Evolutionary conservation across 1,139 yeast genomes (phyloP), one percentile per base, ranked within the genome.

Genomic region (Candida frijolesensis): DNA sequence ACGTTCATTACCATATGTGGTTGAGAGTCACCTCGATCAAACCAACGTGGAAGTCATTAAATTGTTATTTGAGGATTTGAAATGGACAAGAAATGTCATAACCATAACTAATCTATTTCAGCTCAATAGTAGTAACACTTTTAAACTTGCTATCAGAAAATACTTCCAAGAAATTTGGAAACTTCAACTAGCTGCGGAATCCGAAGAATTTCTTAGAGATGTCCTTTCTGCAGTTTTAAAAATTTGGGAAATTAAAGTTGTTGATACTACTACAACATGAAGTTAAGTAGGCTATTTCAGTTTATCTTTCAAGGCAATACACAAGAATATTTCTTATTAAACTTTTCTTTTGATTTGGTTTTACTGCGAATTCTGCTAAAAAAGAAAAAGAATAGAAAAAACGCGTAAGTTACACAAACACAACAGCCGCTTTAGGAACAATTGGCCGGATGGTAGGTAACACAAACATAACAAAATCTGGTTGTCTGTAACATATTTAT

Each of bases 161-260:
- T 50, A 50, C 39, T 47, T 50, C 14, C 45, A 45, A 37, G 48
- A 44, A 16, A 37, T 50, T 8, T 50, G 52, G 52, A 38, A 35
- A 12, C 45, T 44, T 29, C 44, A 47, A 39, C 18, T 50, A 12
- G 25, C 44, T 18, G 38, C 30, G n/a, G 40, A 10, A 12, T 43
- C 47, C 29, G 50, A 49, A 12, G 18, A 33, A 12, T 50, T 50
- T 30, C 16, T 50, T 12, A 44, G 44, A 33, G 52, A 50, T 29
- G 29, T 47, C 14, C 45, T 47, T 47, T 47, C 52, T 8, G 43
- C 46, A 10, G 42, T 49, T 38, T 46, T 50, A 16, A 43, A 42
- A 32, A 37, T 47, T 25, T 50, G 52, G 52, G 50, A 50, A 39
- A 42, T 39, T 43, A 47, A 43, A 42, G 45, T 47, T 42, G 25